Evolutionary conservation across 768 basidiomycete genomes (phyloP).

Genomic region (Hirschioporus abietinus): DNA sequence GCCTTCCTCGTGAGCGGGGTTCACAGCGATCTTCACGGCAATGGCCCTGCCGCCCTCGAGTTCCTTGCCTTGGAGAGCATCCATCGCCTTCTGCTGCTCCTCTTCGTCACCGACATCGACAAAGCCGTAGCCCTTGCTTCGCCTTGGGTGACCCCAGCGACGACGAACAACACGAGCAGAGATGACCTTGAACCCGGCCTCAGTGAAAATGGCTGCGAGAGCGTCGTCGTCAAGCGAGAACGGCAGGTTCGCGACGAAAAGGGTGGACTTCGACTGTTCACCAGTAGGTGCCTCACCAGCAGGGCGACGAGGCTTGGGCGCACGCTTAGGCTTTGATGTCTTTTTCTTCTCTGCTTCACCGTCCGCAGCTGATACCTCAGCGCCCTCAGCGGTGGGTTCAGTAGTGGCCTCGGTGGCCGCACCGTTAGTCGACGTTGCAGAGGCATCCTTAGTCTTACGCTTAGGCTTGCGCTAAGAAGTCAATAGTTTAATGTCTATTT

Average conservation of each 20-base stretch:
- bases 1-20: conserved; percentile 56
- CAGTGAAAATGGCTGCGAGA: conserved; percentile 77
- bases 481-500: conserved; percentile 19
- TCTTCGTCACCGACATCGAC: conserved; percentile 89
- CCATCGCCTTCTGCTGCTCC: conserved; percentile 89
- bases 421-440: conserved; percentile 30
- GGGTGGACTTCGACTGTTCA: conserved; percentile 82
- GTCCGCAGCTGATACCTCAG: conserved; percentile 32
- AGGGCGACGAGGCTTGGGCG: conserved; percentile 57
- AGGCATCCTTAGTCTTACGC: conserved; percentile 38
- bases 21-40: conserved; percentile 94
- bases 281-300: conserved; percentile 80
- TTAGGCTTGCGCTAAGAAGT: conserved; percentile 40
- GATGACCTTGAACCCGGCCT: conserved; percentile 74
- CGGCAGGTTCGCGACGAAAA: conserved; percentile 97
- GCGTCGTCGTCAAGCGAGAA: conserved; percentile 87
- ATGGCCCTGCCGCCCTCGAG: conserved; percentile 72
- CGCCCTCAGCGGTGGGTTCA: conserved; percentile 30
- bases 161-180: conserved; percentile 88
- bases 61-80: conserved; percentile 81
- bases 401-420: conserved; percentile 27
- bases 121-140: conserved; percentile 96
- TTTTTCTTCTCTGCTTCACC: conserved; percentile 39
- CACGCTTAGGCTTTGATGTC: conserved; percentile 52
- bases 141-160: conserved; percentile 77